Evolutionary conservation across 2,329 filamentous ascomycete genomes (phyloP).

Genomic region (Neopestalotiopsis rosae): DNA sequence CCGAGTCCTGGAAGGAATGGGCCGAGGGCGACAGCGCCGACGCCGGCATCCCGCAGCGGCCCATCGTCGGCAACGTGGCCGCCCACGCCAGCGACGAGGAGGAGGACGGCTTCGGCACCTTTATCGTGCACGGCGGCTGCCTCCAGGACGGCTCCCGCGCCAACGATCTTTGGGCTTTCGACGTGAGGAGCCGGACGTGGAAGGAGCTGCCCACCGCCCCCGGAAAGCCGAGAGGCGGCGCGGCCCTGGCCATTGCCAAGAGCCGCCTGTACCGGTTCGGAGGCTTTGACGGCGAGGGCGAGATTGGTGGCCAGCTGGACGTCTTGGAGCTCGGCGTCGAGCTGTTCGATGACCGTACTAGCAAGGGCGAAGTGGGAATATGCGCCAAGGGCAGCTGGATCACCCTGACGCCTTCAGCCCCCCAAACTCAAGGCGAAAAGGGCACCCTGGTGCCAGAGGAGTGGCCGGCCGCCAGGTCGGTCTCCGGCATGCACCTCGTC

Average conservation of each 20-base stretch:
- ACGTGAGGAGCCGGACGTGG: constrained; percentile 69
- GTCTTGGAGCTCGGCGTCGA: constrained; percentile 64
- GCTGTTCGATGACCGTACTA: constrained; percentile 56
- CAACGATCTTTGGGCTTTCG: constrained; percentile 80
- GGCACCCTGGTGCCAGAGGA: constrained; percentile 33
- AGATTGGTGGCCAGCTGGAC: constrained; percentile 76
- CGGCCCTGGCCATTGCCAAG: constrained; percentile 68
- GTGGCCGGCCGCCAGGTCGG: constrained; percentile 61
- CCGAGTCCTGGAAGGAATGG: constrained; percentile 60
- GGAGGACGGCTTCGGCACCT: constrained; percentile 66
- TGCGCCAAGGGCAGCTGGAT: constrained; percentile 60
- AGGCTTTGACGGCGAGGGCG: constrained; percentile 74
- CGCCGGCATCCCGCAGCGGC: constrained; percentile 63
- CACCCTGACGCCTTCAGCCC: constrained; percentile 47
- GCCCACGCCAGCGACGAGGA: constrained; percentile 65
- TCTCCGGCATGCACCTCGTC: constrained; percentile 59
- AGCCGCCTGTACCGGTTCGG: constrained; percentile 78
- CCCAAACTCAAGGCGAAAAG: constrained; percentile 28
- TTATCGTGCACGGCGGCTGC: constrained; percentile 81
- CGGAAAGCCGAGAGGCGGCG: constrained; percentile 68
- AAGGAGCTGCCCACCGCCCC: constrained; percentile 70
- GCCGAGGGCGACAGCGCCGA: constrained; percentile 58
- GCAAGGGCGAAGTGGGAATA: constrained; percentile 55
- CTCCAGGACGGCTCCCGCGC: constrained; percentile 65
- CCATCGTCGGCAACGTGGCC: constrained; percentile 62